Evolutionary conservation across 345 rosid species (phyloP).

Genomic region (Noccaea caerulescens): DNA sequence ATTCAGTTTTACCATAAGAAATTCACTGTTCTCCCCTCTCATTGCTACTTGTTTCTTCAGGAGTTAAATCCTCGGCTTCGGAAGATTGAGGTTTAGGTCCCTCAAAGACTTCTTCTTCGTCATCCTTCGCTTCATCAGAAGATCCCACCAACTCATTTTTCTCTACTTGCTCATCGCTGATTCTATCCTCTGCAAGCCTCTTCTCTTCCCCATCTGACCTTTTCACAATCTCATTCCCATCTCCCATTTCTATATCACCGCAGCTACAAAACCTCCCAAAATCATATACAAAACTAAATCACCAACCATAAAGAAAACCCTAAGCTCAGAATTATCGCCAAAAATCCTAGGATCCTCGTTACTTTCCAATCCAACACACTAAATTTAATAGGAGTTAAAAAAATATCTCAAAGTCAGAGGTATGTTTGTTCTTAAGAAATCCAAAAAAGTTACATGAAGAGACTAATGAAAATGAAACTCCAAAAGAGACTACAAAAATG

Average conservation of each 20-base stretch:
- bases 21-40: too few species aligned
- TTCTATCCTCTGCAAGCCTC: conserved; percentile 41
- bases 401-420: neutral
- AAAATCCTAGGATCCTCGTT: too few species aligned
- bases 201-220: conserved; percentile 40
- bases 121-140: conserved; percentile 45
- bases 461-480: too few species aligned
- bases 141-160: conserved; percentile 35
- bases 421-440: neutral
- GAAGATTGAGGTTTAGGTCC: conserved; percentile 35
- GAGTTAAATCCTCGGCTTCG: neutral
- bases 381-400: neutral
- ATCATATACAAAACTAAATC: conserved; percentile 6
- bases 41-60: too few species aligned
- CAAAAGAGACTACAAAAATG: neutral
- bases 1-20: conserved; percentile 32
- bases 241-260: conserved; percentile 58
- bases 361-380: neutral
- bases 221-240: conserved; percentile 46
- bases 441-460: neutral
- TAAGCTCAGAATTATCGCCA: conserved; percentile 17
- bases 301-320: conserved; percentile 1
- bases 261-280: conserved; percentile 18
- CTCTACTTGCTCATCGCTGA: conserved; percentile 24
- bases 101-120: conserved; percentile 68